A percentile compares a stretch with the other conserved stretches of the same genome.
phyloP scores from a whole-genome alignment of 768 basidiomycete species.

The Porpolomopsis calyptriformis region DNA sequence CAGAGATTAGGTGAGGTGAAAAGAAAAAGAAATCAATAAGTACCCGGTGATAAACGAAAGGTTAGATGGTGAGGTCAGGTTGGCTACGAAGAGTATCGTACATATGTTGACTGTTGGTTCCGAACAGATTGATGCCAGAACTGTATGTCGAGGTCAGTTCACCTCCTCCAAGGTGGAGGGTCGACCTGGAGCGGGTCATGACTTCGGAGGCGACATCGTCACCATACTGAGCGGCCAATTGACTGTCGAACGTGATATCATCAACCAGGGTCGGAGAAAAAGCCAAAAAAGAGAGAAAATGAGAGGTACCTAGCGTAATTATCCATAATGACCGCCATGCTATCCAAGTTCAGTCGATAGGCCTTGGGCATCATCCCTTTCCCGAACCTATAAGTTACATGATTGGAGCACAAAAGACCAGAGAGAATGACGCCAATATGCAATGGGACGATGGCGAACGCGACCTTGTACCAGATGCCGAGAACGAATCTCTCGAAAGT shows the following conservation, averaged over 20 bases:
- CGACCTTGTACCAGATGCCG: constrained; percentile 51
- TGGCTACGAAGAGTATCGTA: background rate
- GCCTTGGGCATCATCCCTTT: constrained; percentile 85
- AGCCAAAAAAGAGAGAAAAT: background rate
- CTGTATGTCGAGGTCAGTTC: background rate
- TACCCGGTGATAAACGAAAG: constrained; percentile 6
- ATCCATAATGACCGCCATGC: constrained; percentile 79
- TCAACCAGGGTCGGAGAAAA: background rate
- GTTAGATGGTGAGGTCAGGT: background rate
- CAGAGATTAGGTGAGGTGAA: too few relatives aligned
- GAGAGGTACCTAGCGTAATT: constrained; percentile 60
- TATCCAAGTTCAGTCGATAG: constrained; percentile 61
- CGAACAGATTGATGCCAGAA: background rate
- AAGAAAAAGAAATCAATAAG: too few relatives aligned
- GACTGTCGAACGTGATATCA: constrained; percentile 6
- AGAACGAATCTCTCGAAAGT: constrained; percentile 46
- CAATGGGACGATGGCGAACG: constrained; percentile 57
- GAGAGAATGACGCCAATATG: constrained; percentile 56
- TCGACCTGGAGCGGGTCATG: background rate
- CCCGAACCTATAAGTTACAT: constrained; percentile 78
- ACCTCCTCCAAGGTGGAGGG: background rate
- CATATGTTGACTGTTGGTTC: background rate
- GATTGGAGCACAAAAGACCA: constrained; percentile 65
- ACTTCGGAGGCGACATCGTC: background rate
- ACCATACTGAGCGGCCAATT: background rate